A percentile compares a stretch with the other conserved stretches of the same genome.
Evolutionary conservation across 345 rosid genomes (phyloP).

Genomic region (Eucalyptus caleyi): DNA sequence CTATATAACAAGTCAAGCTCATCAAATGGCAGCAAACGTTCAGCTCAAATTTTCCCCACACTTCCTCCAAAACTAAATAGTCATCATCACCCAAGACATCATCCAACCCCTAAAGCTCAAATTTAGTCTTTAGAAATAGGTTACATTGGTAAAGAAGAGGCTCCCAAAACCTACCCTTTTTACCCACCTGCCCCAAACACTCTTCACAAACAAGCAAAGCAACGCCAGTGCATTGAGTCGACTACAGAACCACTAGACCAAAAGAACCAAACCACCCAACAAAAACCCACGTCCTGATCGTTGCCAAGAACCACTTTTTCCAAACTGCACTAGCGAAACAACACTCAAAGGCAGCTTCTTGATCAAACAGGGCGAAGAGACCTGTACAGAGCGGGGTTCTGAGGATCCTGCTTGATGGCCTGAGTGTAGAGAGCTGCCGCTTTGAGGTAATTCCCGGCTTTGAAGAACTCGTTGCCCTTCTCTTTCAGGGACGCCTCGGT

Average conservation of each 20-base stretch:
- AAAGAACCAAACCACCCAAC: background rate
- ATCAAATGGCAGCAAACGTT: background rate
- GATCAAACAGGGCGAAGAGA: background rate
- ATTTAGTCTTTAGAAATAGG: background rate
- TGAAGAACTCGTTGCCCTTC: slow-evolving; percentile 89
- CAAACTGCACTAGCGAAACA: background rate
- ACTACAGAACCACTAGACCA: background rate
- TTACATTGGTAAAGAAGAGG: background rate
- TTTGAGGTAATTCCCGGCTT: slow-evolving; percentile 91
- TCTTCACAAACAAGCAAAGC: background rate
- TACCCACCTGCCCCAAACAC: background rate
- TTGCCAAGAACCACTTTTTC: background rate
- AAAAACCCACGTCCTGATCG: background rate
- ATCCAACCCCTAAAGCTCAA: background rate
- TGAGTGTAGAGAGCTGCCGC: slow-evolving; percentile 98
- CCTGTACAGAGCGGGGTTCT: slow-evolving; percentile 91
- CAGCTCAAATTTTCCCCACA: background rate
- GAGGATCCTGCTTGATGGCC: slow-evolving; percentile 91
- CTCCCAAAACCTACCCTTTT: background rate
- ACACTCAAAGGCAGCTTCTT: background rate
- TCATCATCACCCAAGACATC: background rate
- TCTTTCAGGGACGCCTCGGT: slow-evolving; percentile 59
- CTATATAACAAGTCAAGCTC: background rate
- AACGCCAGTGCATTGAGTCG: background rate
- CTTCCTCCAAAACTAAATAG: background rate